phyloP scores from a whole-genome alignment of 352 stramenopile genomes.

The Chrysophaeum taylorii region DNA sequence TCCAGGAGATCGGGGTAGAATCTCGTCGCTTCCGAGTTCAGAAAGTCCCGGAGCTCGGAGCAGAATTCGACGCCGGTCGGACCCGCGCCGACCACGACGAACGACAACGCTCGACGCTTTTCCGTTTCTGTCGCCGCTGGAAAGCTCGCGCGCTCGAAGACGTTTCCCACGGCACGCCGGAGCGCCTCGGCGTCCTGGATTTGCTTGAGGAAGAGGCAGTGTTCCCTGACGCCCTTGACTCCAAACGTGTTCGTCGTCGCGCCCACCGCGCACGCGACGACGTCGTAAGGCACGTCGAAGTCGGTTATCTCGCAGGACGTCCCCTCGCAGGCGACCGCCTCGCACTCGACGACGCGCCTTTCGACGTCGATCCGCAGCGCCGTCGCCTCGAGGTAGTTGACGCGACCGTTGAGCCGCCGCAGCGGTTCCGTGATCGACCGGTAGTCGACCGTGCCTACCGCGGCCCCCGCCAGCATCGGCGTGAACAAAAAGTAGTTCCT shows the following conservation, averaged over 20 bases:
- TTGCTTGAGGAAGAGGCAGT: conserved; percentile 67
- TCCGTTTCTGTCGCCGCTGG: conserved; percentile 52
- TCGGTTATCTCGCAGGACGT: conserved; percentile 56
- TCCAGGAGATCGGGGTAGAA: conserved; percentile 62
- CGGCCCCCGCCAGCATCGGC: conserved; percentile 62
- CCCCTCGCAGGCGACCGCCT: conserved; percentile 61
- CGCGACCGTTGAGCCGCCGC: conserved; percentile 51
- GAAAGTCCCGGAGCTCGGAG: conserved; percentile 64
- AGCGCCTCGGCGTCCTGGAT: conserved; percentile 54
- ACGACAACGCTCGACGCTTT: conserved; percentile 42
- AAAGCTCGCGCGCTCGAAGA: conserved; percentile 63
- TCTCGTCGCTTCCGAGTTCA: conserved; percentile 52
- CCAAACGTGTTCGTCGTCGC: conserved; percentile 57
- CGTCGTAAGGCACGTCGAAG: conserved; percentile 59
- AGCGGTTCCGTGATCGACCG: conserved; percentile 62
- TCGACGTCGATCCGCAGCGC: conserved; percentile 50
- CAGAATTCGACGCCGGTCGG: conserved; percentile 64
- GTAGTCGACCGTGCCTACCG: conserved; percentile 61
- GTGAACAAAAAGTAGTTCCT: conserved; percentile 72
- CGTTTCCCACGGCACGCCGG: conserved; percentile 60
- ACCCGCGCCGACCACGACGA: conserved; percentile 62
- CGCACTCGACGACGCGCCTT: conserved; percentile 48
- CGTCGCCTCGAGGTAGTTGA: conserved; percentile 57
- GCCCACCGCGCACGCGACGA: conserved; percentile 55
- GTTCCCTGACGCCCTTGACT: conserved; percentile 58